Evolutionary conservation across 2,329 filamentous ascomycete species (phyloP), one percentile per base, ranked within the genome.

Genomic region (Aureobasidium melanogenum): DNA sequence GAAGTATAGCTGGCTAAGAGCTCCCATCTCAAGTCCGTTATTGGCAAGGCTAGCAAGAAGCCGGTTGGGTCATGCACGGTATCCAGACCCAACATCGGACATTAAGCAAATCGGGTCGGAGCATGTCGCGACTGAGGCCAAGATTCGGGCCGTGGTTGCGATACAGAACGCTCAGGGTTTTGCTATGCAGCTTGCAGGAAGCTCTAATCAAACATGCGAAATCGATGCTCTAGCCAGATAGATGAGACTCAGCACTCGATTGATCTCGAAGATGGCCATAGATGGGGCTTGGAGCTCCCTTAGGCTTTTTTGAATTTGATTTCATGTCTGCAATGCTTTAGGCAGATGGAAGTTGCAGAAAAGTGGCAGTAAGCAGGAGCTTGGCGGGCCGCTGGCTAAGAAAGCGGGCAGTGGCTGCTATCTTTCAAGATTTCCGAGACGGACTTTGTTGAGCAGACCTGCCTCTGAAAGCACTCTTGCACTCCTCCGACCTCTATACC

Each of bases 71-170:
- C 30, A 51, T 51, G 47, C 30, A 51, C 28, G 28, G n/a, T 51
- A 22, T 32, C 44, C 14, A 28, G 39, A 41, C 50, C 15, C 50
- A 54, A 54, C 50, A 54, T 54, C 50, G 50, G 50, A 54, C 50
- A 41, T 54, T 54, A 54, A 41, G 50, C 14, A 51, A 51, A 41
- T 30, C 50, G 50, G 50, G 50, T 54, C 50, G 36, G 50, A 54
- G 50, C 50, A 52, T 52, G 32, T 52, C 50, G 50, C 50, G 50
- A 52, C 34, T 10, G 9, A 9, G 15, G 50, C 50, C 50, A 54
- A 54, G 50, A 54, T 54, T 54, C 50, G 50, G 50, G 34, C 50
- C 50, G 50, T 39, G 24, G 34, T 12, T 28, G 24, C 28, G 36
- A 41, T 54, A 54, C 19, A 26, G 36, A 54, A 41, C 36, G 24